Conservation (phyloP, 495 filamentous ascomycete species). For the Annulohypoxylon moriforme region DNA sequence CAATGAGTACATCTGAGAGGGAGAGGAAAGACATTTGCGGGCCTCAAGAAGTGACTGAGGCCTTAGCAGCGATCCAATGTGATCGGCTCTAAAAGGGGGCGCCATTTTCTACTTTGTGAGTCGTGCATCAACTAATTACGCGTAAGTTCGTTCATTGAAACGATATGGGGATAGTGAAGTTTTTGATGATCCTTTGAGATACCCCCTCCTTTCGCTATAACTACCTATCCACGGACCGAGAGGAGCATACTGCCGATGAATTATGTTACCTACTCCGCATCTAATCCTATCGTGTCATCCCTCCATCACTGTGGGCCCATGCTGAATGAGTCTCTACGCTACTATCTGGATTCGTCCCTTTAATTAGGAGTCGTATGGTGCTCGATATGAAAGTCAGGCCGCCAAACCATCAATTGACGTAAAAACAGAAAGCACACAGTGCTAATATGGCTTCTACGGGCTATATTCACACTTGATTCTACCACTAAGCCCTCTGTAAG, state of each 20-base stretch:
- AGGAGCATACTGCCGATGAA: background rate
- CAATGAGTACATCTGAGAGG: slow-evolving; percentile 56
- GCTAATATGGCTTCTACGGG: too few relatives aligned
- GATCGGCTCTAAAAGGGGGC: slow-evolving; percentile 84
- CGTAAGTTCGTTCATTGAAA: background rate
- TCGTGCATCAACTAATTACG: background rate
- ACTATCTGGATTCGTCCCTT: background rate
- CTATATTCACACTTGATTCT: too few relatives aligned
- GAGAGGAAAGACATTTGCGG: slow-evolving; percentile 52
- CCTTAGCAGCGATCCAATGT: slow-evolving; percentile 82
- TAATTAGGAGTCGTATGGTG: too few relatives aligned
- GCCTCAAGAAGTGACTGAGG: slow-evolving; percentile 73
- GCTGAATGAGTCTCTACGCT: background rate
- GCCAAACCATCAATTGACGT: too few relatives aligned
- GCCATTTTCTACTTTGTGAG: slow-evolving; percentile 43
- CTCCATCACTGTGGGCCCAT: background rate
- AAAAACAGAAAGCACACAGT: too few relatives aligned
- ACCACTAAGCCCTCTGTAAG: too few relatives aligned
- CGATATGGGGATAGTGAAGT: background rate
- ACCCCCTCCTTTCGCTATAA: background rate
- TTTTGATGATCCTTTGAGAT: background rate
- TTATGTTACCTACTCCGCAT: slow-evolving; percentile 13
- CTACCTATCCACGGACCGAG: background rate
- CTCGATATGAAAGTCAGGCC: too few relatives aligned
- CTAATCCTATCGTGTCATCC: background rate